A percentile compares a stretch with the other conserved stretches of the same genome.
phyloP scores from a whole-genome alignment of 2,329 filamentous ascomycete species.

The Cercospora citrullina region DNA sequence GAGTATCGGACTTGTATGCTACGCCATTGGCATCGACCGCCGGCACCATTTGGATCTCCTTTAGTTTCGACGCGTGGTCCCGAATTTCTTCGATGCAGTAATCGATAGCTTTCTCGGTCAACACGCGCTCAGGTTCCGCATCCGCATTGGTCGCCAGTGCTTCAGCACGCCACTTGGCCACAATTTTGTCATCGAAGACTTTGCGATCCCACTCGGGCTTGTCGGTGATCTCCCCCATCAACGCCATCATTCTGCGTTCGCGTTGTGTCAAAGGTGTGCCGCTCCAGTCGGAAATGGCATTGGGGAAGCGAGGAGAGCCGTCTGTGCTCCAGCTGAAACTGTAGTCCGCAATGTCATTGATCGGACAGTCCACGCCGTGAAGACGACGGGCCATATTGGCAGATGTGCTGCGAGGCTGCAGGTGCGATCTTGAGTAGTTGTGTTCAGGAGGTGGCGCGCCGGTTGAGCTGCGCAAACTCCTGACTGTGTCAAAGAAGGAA shows the following conservation, averaged over 20 bases:
- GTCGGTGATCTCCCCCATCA: slow-evolving; percentile 36
- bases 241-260: slow-evolving; percentile 35
- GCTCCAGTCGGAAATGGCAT: slow-evolving; percentile 29
- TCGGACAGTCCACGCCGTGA: slow-evolving; percentile 14
- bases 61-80: slow-evolving; percentile 52
- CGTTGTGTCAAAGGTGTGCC: slow-evolving; percentile 24
- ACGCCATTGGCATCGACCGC: slow-evolving; percentile 49
- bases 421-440: background rate
- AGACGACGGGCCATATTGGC: slow-evolving; percentile 6
- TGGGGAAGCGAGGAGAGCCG: slow-evolving; percentile 19
- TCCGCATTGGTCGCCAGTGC: slow-evolving; percentile 11
- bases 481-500: background rate
- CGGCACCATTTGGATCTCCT: slow-evolving; percentile 44
- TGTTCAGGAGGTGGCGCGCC: background rate
- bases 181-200: slow-evolving; percentile 33
- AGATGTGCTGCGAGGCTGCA: background rate
- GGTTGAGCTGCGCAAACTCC: background rate
- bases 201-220: slow-evolving; percentile 38
- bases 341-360: slow-evolving; percentile 15
- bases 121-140: slow-evolving; percentile 16
- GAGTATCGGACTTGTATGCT: slow-evolving; percentile 56
- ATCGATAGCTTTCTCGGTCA: slow-evolving; percentile 32
- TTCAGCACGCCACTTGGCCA: slow-evolving; percentile 33
- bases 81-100: slow-evolving; percentile 40
- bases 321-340: background rate